Base-by-base conservation (phyloP, 176 grass and related monocot species). In the Carex littledalei region DNA sequence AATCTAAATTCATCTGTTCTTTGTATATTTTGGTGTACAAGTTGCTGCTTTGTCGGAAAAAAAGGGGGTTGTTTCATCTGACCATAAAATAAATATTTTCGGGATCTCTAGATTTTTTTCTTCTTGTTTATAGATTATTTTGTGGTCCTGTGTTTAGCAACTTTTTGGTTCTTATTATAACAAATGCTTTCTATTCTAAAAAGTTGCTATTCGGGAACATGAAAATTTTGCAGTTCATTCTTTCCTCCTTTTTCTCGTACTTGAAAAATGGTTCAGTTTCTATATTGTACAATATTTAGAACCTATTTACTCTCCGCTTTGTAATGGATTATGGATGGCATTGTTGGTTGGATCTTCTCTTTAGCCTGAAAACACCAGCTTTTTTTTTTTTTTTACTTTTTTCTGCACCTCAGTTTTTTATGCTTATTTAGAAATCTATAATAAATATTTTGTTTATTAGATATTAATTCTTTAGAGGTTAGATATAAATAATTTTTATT, bases 1-100 rank as follows among this genome's bases (percentile, higher is more conserved):
- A 61, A 54, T 79, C 84, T 62, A 72, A 80, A 81, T 85, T 65
- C 24, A 47, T 60, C 58, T 87, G 88, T 92, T 89, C 11, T 87
- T 72, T 92, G 64, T 50, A 84, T 88, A 79, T 37, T 78, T 37
- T 29, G 83, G 70, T 86, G 65, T 31, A 70, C 39, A 79, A 66
- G 84, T 78, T 58, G 61, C 81, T 68, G 13, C 83, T 59, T 87
- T 62, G n/a, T n/a, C 81, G 55, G 3, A 9, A 43, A 17, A 17
- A 70, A 70, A 1, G 35, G 35, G 60, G 21, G n/a, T 63, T 41
- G 17, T 6, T 70, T 70, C 67, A 70, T 70, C 14, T 75, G 49
- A 22, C 15, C 4, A 6, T 50, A 0, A 3, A 32, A 57, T 56
- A 9, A 56, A 78, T 78, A 78, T 78, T 54, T 31, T 34, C 52